Base-by-base conservation (phyloP, 2,329 filamentous ascomycete species). In the Harringtonia lauricola region DNA sequence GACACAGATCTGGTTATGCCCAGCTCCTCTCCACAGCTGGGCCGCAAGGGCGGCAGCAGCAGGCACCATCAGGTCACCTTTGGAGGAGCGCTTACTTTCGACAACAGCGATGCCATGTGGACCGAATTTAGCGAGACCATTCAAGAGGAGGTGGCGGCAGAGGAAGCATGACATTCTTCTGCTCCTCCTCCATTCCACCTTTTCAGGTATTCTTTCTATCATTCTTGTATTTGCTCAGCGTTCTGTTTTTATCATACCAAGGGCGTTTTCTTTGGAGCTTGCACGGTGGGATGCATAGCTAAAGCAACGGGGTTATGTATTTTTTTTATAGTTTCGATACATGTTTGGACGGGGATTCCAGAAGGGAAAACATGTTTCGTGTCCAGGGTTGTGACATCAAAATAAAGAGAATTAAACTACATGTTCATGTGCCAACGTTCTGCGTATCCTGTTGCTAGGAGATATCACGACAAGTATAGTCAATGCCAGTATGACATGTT, bases 1-100 rank as follows among this genome's bases (percentile, higher is more conserved):
- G 64, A 64, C 49, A 68, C 68, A 1, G 71, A 74, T 39, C 56
- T 58, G 24, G 53, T 61, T 10, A 64, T 72, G 60, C 64, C 68
- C 7, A 72, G 68, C 52, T 73, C 70, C 10, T 67, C 72, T 30
- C 65, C 71, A 6, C 38, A 58, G 17, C 33, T 59, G 13, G 51
- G 57, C n/a, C 47, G 54, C 31, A 50, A 47, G 28, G 45, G 46
- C 22, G 38, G 41, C 33, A 30, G 12, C 26, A 40, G 35, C 24
- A n/a, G 14, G 6, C 34, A 43, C 26, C 47, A 48, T 29, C 45
- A 49, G 14, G 46, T 51, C 17, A 36, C 46, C 2, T 57, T 59
- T 51, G 57, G 52, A 2, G 49, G 44, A 4, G 43, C 49, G 6
- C 42, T 54, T 8, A 36, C 45, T 2, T 48, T 52, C 17, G 51